Base-by-base conservation (phyloP, 257 asterid genomes). In the Ajuga chamaepitys region DNA sequence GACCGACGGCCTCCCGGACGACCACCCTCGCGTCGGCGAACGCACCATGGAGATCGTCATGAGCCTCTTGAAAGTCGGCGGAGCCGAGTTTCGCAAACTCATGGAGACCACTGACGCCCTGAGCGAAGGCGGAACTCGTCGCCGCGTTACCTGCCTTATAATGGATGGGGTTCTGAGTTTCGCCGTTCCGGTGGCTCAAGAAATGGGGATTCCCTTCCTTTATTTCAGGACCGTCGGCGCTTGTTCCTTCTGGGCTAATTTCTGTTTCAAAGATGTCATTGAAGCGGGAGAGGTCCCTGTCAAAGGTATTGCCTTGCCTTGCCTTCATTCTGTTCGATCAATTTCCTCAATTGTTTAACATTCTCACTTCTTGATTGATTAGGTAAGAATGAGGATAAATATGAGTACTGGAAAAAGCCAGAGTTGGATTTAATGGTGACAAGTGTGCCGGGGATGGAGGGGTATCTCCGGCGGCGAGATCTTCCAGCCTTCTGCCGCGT, bases 211-310 rank as follows among this genome's bases (percentile, higher is more conserved):
- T 17, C 89, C 96, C 2, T 72, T 88, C 45, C 28, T 85, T 3
- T 81, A 74, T 71, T 73, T 82, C 58, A 68, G 90, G 2, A 88
- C 96, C 0, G 57, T 78, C 9, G 74, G 95, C 4, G 72, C 87
- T 1, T 83, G 75, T 24, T 52, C 85, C 16, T 83, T 85, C 24
- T 88, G 95, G 95, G 77, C 81, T 1, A 62, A 70, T 70, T 88
- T 70, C 66, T 75, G 82, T 9, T 80, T 82, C 22, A 74, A 78
- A 9, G 51, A 78, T 32, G 81, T 85, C 25, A 75, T 83, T 70
- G 76, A 85, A 63, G 81, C 88, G 3, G 87, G 82, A 12, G 95
- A 88, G n/a, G 22, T 76, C 32, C 88, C 86, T 9, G 58, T 87
- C 1, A 66, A 3, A 73, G 74, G 74, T 48, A 20, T 20, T 9